phyloP scores from a whole-genome alignment of 352 stramenopile species.

The Globisporangium ultimum region DNA sequence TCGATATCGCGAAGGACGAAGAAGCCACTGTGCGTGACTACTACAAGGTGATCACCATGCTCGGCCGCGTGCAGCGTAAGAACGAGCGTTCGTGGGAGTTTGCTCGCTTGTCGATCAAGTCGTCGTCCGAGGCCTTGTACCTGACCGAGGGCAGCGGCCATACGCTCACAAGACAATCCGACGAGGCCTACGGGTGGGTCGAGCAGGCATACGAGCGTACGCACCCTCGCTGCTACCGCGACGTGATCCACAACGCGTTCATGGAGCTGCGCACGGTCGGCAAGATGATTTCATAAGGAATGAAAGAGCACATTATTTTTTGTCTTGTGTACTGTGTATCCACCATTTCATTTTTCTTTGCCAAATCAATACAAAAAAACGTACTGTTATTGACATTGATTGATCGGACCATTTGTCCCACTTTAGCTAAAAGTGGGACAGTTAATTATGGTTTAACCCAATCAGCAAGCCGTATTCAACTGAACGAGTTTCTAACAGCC shows the following conservation, averaged over 20 bases:
- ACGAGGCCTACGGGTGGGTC: conserved; percentile 36
- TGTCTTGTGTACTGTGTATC: no score
- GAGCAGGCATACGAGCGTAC: conserved; percentile 27
- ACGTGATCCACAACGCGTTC: conserved; percentile 25
- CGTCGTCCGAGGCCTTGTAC: conserved; percentile 27
- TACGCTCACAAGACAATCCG: conserved; percentile 32
- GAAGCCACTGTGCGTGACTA: conserved; percentile 24
- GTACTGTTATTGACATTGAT: no score
- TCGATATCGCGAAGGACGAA: conserved; percentile 28
- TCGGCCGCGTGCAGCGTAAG: conserved; percentile 29
- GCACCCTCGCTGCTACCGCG: conserved; percentile 35
- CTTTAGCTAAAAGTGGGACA: no score
- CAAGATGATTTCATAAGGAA: conserved; percentile 7
- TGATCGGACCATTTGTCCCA: no score
- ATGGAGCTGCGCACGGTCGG: conserved; percentile 9
- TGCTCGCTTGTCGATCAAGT: conserved; percentile 19
- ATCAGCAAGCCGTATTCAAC: no score
- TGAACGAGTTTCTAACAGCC: no score
- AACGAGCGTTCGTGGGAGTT: conserved; percentile 38
- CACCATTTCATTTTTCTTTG: no score
- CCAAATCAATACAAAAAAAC: neutral
- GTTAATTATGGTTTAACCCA: no score
- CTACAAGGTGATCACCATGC: conserved; percentile 39
- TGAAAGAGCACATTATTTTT: no score
- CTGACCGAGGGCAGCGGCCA: conserved; percentile 28